Conservation (phyloP, 1,284 basidiomycete genomes). For the Athelia psychrophila region DNA sequence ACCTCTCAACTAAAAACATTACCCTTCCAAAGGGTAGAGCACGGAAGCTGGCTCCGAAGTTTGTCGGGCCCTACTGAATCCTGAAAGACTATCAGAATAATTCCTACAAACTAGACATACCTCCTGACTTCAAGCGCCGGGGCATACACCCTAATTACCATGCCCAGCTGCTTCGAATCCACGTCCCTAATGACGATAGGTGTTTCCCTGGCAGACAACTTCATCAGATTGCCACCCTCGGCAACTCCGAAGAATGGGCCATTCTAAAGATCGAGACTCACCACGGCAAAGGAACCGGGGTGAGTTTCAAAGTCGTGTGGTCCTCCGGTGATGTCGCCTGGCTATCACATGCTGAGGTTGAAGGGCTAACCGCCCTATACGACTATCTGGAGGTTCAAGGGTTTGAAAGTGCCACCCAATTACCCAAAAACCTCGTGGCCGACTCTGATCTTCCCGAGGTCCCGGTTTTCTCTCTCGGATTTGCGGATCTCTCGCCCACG, state of each 20-base stretch:
- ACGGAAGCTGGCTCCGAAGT: constrained; percentile 32
- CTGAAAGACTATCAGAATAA: constrained; percentile 21
- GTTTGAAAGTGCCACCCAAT: not conserved
- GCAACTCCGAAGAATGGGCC: constrained; percentile 16
- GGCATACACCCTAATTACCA: constrained; percentile 31
- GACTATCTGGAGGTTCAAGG: constrained; percentile 18
- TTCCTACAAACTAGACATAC: constrained; percentile 25
- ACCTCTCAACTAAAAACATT: constrained; percentile 34
- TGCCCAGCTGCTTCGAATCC: constrained; percentile 22
- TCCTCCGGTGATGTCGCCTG: constrained; percentile 26
- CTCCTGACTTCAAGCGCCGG: constrained; percentile 17
- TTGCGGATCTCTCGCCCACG: too few relatives aligned
- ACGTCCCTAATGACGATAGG: constrained; percentile 26
- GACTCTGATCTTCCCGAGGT: too few relatives aligned
- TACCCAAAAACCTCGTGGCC: too few relatives aligned
- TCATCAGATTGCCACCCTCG: constrained; percentile 11
- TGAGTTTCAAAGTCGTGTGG: constrained; percentile 27
- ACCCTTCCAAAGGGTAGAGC: constrained; percentile 23
- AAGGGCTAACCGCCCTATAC: constrained; percentile 15
- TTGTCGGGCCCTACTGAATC: constrained; percentile 27
- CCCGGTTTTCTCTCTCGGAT: too few relatives aligned
- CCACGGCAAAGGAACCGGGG: constrained; percentile 13
- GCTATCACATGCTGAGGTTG: constrained; percentile 19
- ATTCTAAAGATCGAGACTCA: constrained; percentile 23
- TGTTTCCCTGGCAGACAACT: constrained; percentile 21